Evolutionary conservation across 192 early-diverging fungal species (phyloP).

Genomic region (Endogone sp.): DNA sequence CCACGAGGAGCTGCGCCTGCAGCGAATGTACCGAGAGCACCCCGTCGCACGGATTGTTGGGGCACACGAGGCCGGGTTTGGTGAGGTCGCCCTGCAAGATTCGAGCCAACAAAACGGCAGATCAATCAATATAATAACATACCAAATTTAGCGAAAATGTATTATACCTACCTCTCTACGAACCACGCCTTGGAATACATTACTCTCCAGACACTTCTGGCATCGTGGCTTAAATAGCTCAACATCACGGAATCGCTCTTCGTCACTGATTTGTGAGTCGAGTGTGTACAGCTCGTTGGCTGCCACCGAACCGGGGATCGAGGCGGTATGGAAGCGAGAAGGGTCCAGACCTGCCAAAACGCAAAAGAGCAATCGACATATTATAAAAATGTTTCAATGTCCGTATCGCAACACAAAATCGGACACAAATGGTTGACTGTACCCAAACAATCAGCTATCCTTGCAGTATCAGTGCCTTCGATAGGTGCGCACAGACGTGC

Average conservation of each 20-base stretch:
- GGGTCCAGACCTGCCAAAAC: constrained; percentile 57
- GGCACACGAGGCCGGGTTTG: constrained; percentile 46
- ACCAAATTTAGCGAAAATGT: constrained; percentile 14
- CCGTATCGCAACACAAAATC: not conserved
- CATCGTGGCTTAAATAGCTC: constrained; percentile 65
- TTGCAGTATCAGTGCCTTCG: constrained; percentile 73
- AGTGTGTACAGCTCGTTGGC: constrained; percentile 64
- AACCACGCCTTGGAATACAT: constrained; percentile 34
- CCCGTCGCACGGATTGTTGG: constrained; percentile 41
- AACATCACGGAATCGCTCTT: constrained; percentile 72
- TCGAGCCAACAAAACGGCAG: not conserved
- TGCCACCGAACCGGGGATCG: constrained; percentile 15
- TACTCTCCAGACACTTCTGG: constrained; percentile 47
- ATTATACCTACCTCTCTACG: constrained; percentile 12
- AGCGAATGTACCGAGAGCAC: constrained; percentile 44
- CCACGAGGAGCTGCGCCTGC: constrained; percentile 54
- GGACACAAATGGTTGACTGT: constrained; percentile 1
- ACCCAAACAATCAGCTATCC: constrained; percentile 82
- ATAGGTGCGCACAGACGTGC: constrained; percentile 80
- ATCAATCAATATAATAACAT: constrained; percentile 14
- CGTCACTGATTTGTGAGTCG: constrained; percentile 67
- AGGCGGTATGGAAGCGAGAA: constrained; percentile 46
- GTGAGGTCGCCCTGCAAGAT: constrained; percentile 8
- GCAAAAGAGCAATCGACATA: not conserved
- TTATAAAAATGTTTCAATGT: not conserved